These are phyloP conservation scores for Hawksworthiomyces lignivorus DNA, from an alignment of 2,329 filamentous ascomycete genomes.

Conservation along the genomic window DNA sequence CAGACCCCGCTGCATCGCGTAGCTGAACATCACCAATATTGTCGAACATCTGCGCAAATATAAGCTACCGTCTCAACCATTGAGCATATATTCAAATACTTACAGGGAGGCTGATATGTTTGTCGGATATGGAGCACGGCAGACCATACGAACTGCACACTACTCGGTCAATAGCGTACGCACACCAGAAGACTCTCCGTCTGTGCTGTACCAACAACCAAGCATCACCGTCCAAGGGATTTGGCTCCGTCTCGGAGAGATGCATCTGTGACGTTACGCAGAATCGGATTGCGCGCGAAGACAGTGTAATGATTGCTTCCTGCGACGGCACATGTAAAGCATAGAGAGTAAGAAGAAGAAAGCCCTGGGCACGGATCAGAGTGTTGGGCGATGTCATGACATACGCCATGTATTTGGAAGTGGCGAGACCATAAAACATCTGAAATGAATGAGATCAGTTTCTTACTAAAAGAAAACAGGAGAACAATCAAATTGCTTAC, in stretches of 20 bases:
- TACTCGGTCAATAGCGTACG: constrained; percentile 22
- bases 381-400: constrained; percentile 10
- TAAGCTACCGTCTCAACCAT: too few relatives aligned
- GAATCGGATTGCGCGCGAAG: constrained; percentile 20
- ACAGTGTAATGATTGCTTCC: constrained; percentile 20
- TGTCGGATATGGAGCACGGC: constrained; percentile 20
- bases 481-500: too few relatives aligned
- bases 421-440: constrained; percentile 16
- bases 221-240: neutral
- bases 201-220: constrained; percentile 17
- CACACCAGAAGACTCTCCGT: constrained; percentile 24
- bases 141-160: constrained; percentile 21
- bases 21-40: constrained; percentile 22
- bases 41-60: constrained; percentile 8
- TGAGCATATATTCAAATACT: neutral
- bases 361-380: constrained; percentile 16
- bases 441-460: too few relatives aligned
- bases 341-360: constrained; percentile 19
- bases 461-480: neutral
- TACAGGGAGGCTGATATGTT: constrained; percentile 20
- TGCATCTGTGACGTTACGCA: constrained; percentile 23
- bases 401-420: constrained; percentile 1
- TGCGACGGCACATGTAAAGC: constrained; percentile 21
- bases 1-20: constrained; percentile 1
- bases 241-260: constrained; percentile 17